A percentile compares a stretch with the other conserved stretches of the same genome.
These are phyloP conservation scores for Gliomastix tumulicola DNA, from an alignment of 2,329 filamentous ascomycete genomes.

Conservation along the genomic window DNA sequence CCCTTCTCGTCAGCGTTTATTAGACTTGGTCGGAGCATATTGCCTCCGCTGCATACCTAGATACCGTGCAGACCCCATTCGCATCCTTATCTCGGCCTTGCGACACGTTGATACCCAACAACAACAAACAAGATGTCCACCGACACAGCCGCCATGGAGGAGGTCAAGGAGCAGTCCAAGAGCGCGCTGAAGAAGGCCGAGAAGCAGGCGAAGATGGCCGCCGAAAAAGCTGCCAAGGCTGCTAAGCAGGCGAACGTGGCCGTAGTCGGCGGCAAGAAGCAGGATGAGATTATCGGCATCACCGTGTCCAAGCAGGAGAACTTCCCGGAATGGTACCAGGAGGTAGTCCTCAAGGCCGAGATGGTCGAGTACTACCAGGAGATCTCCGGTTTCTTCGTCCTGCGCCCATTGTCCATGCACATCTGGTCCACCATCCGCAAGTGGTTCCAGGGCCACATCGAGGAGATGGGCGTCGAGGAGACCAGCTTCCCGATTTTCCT, in stretches of 20 bases:
- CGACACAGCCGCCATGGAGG: no score
- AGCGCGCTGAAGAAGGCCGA: constrained; percentile 60
- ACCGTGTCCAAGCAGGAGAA: constrained; percentile 79
- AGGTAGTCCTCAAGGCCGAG: constrained; percentile 93
- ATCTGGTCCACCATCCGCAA: constrained; percentile 60
- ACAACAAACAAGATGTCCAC: no score
- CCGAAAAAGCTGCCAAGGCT: constrained; percentile 56
- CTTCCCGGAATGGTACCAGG: constrained; percentile 94
- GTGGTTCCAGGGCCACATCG: constrained; percentile 70
- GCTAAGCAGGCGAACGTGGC: constrained; percentile 45
- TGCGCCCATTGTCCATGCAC: constrained; percentile 65
- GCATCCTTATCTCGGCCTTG: no score
- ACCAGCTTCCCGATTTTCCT: constrained; percentile 96
- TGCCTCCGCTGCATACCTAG: no score
- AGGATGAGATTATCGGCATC: constrained; percentile 74
- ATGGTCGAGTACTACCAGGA: constrained; percentile 95
- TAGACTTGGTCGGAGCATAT: no score
- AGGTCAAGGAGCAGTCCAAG: constrained; percentile 44
- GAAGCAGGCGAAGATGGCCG: constrained; percentile 54
- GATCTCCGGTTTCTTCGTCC: constrained; percentile 94
- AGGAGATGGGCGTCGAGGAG: constrained; percentile 88
- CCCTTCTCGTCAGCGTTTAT: no score
- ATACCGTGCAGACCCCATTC: no score
- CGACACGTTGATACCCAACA: no score
- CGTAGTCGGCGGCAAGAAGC: constrained; percentile 52